Evolutionary conservation across 2,329 filamentous ascomycete genomes (phyloP).

Genomic region (Helotiales sp.): DNA sequence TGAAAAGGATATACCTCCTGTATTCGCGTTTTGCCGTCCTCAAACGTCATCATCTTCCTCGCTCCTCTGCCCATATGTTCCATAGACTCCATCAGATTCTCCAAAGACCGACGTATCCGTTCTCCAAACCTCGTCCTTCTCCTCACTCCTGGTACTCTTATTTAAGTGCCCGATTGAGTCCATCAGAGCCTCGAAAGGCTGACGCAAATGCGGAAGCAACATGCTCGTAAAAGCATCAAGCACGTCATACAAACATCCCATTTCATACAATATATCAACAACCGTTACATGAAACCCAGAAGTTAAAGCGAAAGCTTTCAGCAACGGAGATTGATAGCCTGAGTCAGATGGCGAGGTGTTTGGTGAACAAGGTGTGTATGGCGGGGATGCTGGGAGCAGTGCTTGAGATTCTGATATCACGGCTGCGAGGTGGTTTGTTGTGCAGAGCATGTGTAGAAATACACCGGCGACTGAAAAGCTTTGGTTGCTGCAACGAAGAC

Average conservation of each 20-base stretch:
- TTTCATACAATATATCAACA: slow-evolving; percentile 22
- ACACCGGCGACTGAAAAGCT: slow-evolving; percentile 22
- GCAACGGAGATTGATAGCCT: slow-evolving; percentile 17
- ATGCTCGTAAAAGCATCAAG: slow-evolving; percentile 25
- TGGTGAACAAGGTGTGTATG: slow-evolving; percentile 5
- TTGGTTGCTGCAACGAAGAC: slow-evolving; percentile 23
- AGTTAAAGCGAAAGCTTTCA: slow-evolving; percentile 16
- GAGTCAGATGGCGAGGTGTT: not conserved
- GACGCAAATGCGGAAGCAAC: slow-evolving; percentile 6
- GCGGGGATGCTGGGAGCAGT: slow-evolving; percentile 10
- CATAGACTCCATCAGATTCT: no score
- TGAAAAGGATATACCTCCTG: no score
- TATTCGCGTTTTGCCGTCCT: no score
- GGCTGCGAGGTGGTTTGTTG: slow-evolving; percentile 30
- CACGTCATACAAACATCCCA: slow-evolving; percentile 22
- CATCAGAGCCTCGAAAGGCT: slow-evolving; percentile 19
- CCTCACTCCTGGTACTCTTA: no score
- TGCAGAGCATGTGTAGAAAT: slow-evolving; percentile 34
- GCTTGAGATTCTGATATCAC: slow-evolving; percentile 24
- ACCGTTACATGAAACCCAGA: slow-evolving; percentile 24
- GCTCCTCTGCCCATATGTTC: no score
- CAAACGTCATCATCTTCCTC: no score
- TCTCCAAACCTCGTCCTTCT: not conserved
- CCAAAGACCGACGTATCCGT: no score
- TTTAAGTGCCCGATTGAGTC: slow-evolving; percentile 7